Conservation (phyloP, 129 eudicot genomes). For the Artemisia argyi region DNA sequence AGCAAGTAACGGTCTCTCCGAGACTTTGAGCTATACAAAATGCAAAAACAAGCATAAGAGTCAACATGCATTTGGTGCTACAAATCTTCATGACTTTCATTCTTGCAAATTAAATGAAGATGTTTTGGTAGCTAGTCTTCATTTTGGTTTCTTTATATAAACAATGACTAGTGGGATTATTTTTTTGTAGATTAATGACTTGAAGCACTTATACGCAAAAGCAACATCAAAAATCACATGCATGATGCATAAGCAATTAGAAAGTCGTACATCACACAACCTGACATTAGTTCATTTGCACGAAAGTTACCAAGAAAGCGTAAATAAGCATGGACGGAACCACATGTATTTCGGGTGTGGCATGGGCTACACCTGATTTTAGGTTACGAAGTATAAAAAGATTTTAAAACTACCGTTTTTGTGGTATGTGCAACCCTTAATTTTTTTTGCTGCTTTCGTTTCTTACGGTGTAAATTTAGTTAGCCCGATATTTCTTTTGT, state of each 20-base stretch:
- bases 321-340: no score
- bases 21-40: slow-evolving; percentile 18
- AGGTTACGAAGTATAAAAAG: no score
- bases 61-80: slow-evolving; percentile 15
- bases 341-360: no score
- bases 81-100: slow-evolving; percentile 22
- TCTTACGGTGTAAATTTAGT: no score
- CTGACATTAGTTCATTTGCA: slow-evolving; percentile 10
- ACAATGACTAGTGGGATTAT: neutral
- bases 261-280: slow-evolving; percentile 20
- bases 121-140: neutral
- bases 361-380: no score
- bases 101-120: neutral
- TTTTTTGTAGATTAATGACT: neutral
- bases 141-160: neutral
- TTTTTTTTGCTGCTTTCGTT: no score
- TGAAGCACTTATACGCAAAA: slow-evolving; percentile 9
- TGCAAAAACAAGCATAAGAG: slow-evolving; percentile 23
- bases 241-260: slow-evolving; percentile 25
- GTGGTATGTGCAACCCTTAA: no score
- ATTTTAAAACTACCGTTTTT: no score
- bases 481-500: no score
- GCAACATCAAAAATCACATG: slow-evolving; percentile 17
- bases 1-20: slow-evolving; percentile 38
- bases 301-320: slow-evolving; percentile 17